phyloP scores from a whole-genome alignment of 2,329 filamentous ascomycete species.

The Fusarium pseudoanthophilum region DNA sequence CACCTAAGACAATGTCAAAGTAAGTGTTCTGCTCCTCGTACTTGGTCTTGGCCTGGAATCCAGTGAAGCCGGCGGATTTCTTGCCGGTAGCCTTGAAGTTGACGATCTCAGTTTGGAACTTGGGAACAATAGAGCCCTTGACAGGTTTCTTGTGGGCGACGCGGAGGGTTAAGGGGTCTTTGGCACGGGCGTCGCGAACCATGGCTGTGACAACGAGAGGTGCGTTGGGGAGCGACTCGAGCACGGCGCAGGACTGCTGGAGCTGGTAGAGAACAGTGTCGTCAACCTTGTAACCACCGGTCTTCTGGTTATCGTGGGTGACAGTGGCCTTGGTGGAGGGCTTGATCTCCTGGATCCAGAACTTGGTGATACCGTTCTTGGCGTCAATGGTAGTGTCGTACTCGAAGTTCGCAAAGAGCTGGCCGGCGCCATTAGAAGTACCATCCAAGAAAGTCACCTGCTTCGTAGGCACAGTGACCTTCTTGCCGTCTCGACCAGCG shows the following conservation, averaged over 20 bases:
- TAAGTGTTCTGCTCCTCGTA: rapidly evolving
- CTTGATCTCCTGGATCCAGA: constrained; percentile 45
- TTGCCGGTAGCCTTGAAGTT: constrained; percentile 33
- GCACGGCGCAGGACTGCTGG: constrained; percentile 41
- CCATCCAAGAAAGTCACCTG: constrained; percentile 18
- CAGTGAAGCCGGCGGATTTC: constrained; percentile 6
- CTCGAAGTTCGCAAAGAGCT: constrained; percentile 47
- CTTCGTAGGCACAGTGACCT: background rate
- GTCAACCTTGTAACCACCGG: constrained; percentile 43
- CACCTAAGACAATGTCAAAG: constrained; percentile 23
- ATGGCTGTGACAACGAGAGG: constrained; percentile 5
- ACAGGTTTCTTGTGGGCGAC: background rate
- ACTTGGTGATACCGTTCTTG: constrained; percentile 46
- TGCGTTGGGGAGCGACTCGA: background rate
- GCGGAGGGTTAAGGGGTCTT: constrained; percentile 7
- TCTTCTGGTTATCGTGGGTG: constrained; percentile 41
- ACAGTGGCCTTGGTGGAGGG: constrained; percentile 37
- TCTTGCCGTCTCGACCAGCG: constrained; percentile 18
- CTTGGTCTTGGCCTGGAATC: constrained; percentile 8
- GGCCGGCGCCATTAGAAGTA: constrained; percentile 33
- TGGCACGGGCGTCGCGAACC: constrained; percentile 14
- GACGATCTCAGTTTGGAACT: background rate
- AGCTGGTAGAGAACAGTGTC: constrained; percentile 44
- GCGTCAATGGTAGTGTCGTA: constrained; percentile 42
- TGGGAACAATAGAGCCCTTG: constrained; percentile 2